Percentiles rank a stretch among this genome's conserved stretches.
phyloP scores from a whole-genome alignment of 1,139 yeast species.

The Magnusiomyces magnusii region DNA sequence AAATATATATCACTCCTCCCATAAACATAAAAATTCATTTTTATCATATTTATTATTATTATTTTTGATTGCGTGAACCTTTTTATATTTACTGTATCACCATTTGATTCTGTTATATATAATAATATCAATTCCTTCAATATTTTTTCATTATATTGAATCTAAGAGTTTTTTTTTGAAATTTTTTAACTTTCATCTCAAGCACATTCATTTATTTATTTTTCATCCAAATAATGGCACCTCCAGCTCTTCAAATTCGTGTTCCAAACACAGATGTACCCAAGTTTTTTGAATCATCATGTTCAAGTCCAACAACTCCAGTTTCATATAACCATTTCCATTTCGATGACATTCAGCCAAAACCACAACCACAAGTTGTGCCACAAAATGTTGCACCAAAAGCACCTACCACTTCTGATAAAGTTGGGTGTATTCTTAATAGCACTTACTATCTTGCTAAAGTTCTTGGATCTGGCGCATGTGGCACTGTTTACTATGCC shows the following conservation, averaged over 20 bases:
- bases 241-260: constrained; percentile 3
- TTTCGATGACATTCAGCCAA: neutral
- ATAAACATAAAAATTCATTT: too few relatives aligned
- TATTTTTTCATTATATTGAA: neutral
- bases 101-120: too few relatives aligned
- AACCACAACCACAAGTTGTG: neutral
- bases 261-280: neutral
- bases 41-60: neutral
- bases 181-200: neutral
- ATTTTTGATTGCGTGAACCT: neutral
- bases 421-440: constrained; percentile 31
- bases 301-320: constrained; percentile 8
- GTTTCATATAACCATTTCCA: constrained; percentile 3
- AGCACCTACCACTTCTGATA: constrained; percentile 9
- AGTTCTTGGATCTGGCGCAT: constrained; percentile 84
- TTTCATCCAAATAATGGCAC: neutral
- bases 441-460: constrained; percentile 42
- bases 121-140: too few relatives aligned
- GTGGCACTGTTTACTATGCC: constrained; percentile 75
- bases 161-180: too few relatives aligned
- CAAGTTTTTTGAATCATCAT: constrained; percentile 3
- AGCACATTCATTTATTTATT: neutral
- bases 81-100: neutral
- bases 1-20: too few relatives aligned
- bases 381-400: neutral